Evolutionary conservation across 768 basidiomycete genomes (phyloP).

Genomic region (Boletus rubroflammeus): DNA sequence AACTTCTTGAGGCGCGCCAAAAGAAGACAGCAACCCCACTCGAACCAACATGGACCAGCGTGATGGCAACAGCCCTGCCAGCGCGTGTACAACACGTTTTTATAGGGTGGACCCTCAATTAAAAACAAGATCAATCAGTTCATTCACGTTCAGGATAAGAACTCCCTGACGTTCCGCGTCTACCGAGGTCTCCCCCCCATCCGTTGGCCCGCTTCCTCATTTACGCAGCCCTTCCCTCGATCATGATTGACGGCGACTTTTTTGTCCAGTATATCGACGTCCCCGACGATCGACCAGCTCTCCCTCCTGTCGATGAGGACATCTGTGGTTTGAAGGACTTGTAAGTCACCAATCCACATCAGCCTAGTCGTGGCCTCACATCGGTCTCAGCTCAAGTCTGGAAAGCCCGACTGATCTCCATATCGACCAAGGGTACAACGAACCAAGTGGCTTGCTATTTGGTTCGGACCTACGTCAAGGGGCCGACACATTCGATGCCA

Average conservation of each 20-base stretch:
- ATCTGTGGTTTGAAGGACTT: conserved; percentile 13
- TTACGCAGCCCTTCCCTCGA: not conserved
- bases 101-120: conserved; percentile 35
- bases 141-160: conserved; percentile 28
- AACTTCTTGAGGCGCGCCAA: conserved; percentile 18
- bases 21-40: conserved; percentile 19
- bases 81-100: conserved; percentile 36
- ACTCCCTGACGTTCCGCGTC: conserved; percentile 17
- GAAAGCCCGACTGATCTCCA: not conserved
- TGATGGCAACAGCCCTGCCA: conserved; percentile 30
- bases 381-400: conserved; percentile 1
- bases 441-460: conserved; percentile 13
- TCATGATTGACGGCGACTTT: conserved; percentile 10
- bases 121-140: conserved; percentile 28
- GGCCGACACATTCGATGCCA: not conserved
- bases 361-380: conserved; percentile 7
- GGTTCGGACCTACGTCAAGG: not conserved
- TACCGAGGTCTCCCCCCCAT: conserved; percentile 3
- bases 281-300: conserved; percentile 13
- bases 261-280: conserved; percentile 17
- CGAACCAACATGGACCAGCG: conserved; percentile 3
- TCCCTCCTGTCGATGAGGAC: conserved; percentile 25
- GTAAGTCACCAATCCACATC: conserved; percentile 13
- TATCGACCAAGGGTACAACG: not conserved
- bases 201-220: not conserved